Base-by-base conservation (phyloP, 257 asterid species). In the Solanum paucissectum region DNA sequence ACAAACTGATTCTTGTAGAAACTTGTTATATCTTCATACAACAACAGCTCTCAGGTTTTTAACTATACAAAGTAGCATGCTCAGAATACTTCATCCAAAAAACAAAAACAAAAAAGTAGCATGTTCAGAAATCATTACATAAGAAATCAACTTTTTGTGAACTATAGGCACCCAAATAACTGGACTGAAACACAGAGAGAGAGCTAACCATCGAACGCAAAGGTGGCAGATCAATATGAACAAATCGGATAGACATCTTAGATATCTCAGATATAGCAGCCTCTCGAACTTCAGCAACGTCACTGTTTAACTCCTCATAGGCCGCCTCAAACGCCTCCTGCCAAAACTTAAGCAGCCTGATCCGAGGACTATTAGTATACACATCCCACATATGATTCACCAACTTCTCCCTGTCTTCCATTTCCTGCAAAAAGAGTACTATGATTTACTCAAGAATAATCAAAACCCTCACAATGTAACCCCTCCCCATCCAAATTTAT, bases 341-440 rank as follows among this genome's bases (percentile, higher is more conserved):
- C 99, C 98, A 96, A 89, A 95, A 96, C 55, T 93, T 92, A 32
- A 91, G 91, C 93, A 95, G 88, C 88, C 92, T 94, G 90, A 94
- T 91, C 88, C 95, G 93, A 72, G 90, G 93, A 88, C 95, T 91
- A 88, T 91, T 93, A 73, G 94, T 91, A 60, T 96, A 96, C 89
- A 95, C 98, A 90, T 95, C 98, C 99, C 99, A 96, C 98, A 95
- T 94, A 83, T 94, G 96, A 90, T 91, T 92, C 95, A 95, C 99
- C 93, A 94, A 60, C 89, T 93, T 94, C 94, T 94, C 98, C 90
- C 99, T 94, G 91, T 96, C 99, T 93, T 96, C 98, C 95, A 96
- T 87, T 93, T 94, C 98, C 99, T 96, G 55, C 49, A 38, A 73
- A 82, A 89, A 86, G 32, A 10, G n/a, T 69, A 55, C 64, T 1